Evolutionary conservation across 108 stramenopile species (phyloP).

Genomic region (Fistulifera pelliculosa): DNA sequence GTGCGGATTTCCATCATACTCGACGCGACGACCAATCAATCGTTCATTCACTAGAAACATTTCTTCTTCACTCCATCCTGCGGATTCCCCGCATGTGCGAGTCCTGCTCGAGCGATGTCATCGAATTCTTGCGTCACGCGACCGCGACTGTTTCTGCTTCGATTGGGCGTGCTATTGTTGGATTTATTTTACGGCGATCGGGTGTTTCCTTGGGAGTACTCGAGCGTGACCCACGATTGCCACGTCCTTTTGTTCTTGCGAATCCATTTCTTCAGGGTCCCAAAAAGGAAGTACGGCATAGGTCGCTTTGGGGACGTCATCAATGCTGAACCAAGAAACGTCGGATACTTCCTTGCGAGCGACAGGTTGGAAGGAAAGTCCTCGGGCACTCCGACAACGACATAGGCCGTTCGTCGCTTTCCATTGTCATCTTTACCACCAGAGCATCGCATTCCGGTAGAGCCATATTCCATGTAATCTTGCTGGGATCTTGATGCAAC

Average conservation of each 20-base stretch:
- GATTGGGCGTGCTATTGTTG: neutral
- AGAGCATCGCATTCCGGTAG: slow-evolving; percentile 35
- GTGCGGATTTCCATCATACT: slow-evolving; percentile 85
- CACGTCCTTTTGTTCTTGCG: slow-evolving; percentile 18
- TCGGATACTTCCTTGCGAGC: slow-evolving; percentile 74
- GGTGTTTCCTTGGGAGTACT: slow-evolving; percentile 5
- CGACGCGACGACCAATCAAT: slow-evolving; percentile 53
- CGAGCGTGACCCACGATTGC: neutral
- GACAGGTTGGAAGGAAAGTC: slow-evolving; percentile 81
- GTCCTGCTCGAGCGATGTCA: slow-evolving; percentile 42
- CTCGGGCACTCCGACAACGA: slow-evolving; percentile 73
- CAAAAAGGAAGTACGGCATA: slow-evolving; percentile 73
- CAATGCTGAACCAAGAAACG: slow-evolving; percentile 42
- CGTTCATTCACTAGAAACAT: slow-evolving; percentile 78
- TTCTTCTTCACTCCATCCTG: slow-evolving; percentile 78
- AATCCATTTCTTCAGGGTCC: slow-evolving; percentile 57
- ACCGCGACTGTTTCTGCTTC: slow-evolving; percentile 2
- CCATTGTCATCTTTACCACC: slow-evolving; percentile 44
- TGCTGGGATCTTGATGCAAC: neutral
- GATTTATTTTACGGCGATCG: slow-evolving; percentile 2
- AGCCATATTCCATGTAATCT: slow-evolving; percentile 35
- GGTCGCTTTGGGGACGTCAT: slow-evolving; percentile 49
- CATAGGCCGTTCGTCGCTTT: slow-evolving; percentile 66
- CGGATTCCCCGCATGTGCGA: slow-evolving; percentile 44
- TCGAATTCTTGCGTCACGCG: slow-evolving; percentile 27